Base-by-base conservation (phyloP, 441 rosid species). In the Jatropha podagrica region DNA sequence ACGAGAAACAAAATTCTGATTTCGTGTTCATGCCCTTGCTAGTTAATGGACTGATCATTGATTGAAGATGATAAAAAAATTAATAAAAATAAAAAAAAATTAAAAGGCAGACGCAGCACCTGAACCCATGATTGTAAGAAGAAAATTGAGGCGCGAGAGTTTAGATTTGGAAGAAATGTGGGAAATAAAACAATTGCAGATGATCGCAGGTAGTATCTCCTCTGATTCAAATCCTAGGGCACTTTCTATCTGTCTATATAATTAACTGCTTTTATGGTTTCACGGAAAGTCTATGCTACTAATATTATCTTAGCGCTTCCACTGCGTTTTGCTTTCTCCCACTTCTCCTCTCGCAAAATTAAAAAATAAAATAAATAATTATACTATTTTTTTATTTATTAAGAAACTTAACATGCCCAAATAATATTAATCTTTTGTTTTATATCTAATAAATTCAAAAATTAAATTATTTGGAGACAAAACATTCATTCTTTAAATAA, bases 101-200 rank as follows among this genome's bases (percentile, higher is more conserved):
- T 20, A 10, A 7, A 15, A 58, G 40, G 14, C 2, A 54, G 54
- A 59, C 4, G 1, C 27, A 27, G 68, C 41, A 72, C 75, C 75
- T 72, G 75, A 72, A 23, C 75, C 75, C 75, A 72, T 72, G 68
- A 48, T 46, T 17, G 9, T 41, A 52, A 72, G 74, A 56, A 58
- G 65, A 41, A 41, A 40, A 13, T 27, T 32, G 32, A 32, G 32
- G 32, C 32, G 2, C 32, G 58, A 68, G n/a, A n/a, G 15, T 51
- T 15, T 26, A 7, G 23, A 51, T 3, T 51, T 52, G 42, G 8
- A 44, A 42, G 9, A 63, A 18, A 65, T 18, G 41, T 2, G 14
- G 4, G 0, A 40, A 40, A 65, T 0, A 3, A 40, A 37, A 51
- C 11, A 69, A 54, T 32, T 26, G 73, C 27, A 14, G 48, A 69